phyloP scores from a whole-genome alignment of 2,329 filamentous ascomycete species.

The Fusarium pininemorale region DNA sequence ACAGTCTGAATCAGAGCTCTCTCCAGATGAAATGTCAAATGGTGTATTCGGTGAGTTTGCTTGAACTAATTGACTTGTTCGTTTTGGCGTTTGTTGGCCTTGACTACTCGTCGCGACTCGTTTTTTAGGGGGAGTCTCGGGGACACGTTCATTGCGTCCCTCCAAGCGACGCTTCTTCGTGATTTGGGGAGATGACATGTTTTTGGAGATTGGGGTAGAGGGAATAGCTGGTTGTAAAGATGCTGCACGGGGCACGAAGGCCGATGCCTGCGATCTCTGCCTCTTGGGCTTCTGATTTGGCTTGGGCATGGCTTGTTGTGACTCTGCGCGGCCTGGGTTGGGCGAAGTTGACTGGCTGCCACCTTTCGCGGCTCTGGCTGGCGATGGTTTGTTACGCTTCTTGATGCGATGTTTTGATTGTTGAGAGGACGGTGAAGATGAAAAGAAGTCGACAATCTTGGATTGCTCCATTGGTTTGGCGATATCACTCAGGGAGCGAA shows the following conservation, averaged over 20 bases:
- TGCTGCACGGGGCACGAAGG: not conserved
- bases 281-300: not conserved
- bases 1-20: conserved; percentile 27
- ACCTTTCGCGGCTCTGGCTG: not conserved
- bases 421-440: conserved; percentile 1
- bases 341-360: not conserved
- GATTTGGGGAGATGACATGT: conserved; percentile 3
- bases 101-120: not conserved
- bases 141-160: not conserved
- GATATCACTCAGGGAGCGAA: not conserved
- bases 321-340: not conserved
- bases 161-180: not conserved
- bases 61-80: not conserved
- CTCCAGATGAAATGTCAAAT: conserved; percentile 33
- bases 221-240: not conserved
- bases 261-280: not conserved
- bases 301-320: not conserved
- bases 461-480: conserved; percentile 16
- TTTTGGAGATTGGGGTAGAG: not conserved
- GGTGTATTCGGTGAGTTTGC: conserved; percentile 28
- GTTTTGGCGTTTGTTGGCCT: not conserved
- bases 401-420: not conserved
- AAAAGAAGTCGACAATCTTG: conserved; percentile 26
- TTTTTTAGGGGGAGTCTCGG: conserved; percentile 4
- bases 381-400: not conserved